phyloP scores from a whole-genome alignment of 805 yeast species.

The Saccharomycopsis sp. region DNA sequence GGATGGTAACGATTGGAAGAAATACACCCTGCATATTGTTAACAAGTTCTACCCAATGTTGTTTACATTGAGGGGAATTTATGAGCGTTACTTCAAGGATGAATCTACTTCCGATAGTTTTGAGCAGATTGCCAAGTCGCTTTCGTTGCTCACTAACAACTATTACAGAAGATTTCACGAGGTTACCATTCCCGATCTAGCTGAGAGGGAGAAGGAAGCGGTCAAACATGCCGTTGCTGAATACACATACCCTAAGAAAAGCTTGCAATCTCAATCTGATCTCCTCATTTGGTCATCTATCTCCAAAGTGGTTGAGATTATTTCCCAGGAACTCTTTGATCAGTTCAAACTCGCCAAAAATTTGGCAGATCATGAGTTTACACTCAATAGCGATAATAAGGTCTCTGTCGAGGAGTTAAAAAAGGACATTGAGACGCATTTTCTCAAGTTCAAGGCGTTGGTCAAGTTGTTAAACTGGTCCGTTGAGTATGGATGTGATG shows the following conservation, averaged over 20 bases:
- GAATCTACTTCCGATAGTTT: slow-evolving; percentile 6
- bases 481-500: slow-evolving; percentile 35
- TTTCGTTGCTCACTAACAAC: slow-evolving; percentile 37
- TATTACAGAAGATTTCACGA: slow-evolving; percentile 37
- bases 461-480: slow-evolving; percentile 36
- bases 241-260: slow-evolving; percentile 38
- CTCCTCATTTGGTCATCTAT: slow-evolving; percentile 44
- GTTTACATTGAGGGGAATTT: slow-evolving; percentile 34
- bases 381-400: slow-evolving; percentile 11
- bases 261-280: slow-evolving; percentile 36
- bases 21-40: slow-evolving; percentile 40
- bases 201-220: slow-evolving; percentile 24
- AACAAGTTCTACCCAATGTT: slow-evolving; percentile 49
- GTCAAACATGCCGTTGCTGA: slow-evolving; percentile 37
- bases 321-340: slow-evolving; percentile 34
- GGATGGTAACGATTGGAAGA: slow-evolving; percentile 48
- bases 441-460: slow-evolving; percentile 20
- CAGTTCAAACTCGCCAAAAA: slow-evolving; percentile 29
- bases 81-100: slow-evolving; percentile 22
- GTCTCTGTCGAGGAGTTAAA: slow-evolving; percentile 21
- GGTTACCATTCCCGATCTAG: slow-evolving; percentile 19
- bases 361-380: slow-evolving; percentile 24
- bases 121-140: slow-evolving; percentile 28
- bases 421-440: slow-evolving; percentile 15
- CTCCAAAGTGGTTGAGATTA: slow-evolving; percentile 33